A percentile compares a stretch with the other conserved stretches of the same genome.
phyloP scores from a whole-genome alignment of 345 rosid species.

The Syzygium aqueum region DNA sequence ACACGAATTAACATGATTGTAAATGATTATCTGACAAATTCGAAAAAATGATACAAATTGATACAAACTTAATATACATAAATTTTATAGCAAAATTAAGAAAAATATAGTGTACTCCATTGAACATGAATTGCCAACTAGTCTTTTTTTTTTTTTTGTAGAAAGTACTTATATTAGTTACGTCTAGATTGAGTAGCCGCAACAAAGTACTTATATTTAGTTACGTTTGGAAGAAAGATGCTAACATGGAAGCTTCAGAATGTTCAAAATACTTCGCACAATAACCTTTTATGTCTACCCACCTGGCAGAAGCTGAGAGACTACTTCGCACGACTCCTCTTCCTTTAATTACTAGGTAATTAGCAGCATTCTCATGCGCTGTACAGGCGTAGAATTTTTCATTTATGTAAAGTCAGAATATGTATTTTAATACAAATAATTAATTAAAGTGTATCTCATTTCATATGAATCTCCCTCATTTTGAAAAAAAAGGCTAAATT shows the following conservation, averaged over 20 bases:
- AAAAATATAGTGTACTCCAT: not conserved
- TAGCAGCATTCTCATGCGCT: rapidly evolving
- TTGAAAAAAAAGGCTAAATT: not conserved
- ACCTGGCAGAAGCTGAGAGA: rapidly evolving
- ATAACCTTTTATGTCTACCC: not conserved
- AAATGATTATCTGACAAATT: not conserved
- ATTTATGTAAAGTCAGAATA: not conserved
- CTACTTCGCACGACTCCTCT: not conserved
- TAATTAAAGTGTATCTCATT: not conserved
- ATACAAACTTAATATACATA: not conserved
- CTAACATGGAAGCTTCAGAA: not conserved
- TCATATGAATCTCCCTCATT: not conserved
- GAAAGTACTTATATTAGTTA: not conserved
- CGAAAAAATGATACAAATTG: not conserved
- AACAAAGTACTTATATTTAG: not conserved
- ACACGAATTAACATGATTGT: rapidly evolving
- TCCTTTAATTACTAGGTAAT: not conserved
- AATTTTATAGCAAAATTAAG: not conserved
- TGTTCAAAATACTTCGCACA: not conserved
- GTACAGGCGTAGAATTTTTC: not conserved
- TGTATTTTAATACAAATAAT: not conserved
- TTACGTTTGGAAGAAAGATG: not conserved
- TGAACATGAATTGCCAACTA: not conserved
- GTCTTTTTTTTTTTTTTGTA: not conserved
- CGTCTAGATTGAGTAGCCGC: too few relatives aligned